A percentile compares a stretch with the other conserved stretches of the same genome.
Conservation (phyloP, 306 rosid species). For the Inga oerstediana region DNA sequence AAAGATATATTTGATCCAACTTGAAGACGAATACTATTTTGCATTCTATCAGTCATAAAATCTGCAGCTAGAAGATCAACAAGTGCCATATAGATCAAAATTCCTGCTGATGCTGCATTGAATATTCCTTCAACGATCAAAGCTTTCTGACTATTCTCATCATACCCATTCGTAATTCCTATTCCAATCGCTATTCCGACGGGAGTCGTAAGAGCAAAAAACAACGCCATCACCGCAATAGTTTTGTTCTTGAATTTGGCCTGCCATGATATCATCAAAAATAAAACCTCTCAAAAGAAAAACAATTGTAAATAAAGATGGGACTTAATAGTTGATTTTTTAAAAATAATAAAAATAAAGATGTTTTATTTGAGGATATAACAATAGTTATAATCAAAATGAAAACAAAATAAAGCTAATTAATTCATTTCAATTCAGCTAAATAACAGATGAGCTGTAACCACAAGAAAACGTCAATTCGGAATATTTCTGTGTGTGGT, state of each 20-base stretch:
- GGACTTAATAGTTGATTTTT: neutral
- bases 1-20: conserved; percentile 30
- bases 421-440: neutral
- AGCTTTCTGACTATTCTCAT: neutral
- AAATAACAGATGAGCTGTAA: neutral
- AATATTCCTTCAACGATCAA: too few relatives aligned
- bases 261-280: neutral
- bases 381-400: too few relatives aligned
- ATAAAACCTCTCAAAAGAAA: neutral
- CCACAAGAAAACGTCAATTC: neutral
- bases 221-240: neutral
- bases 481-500: neutral
- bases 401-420: neutral
- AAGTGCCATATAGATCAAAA: too few relatives aligned
- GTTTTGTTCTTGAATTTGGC: conserved; percentile 3
- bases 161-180: neutral
- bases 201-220: neutral
- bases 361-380: too few relatives aligned
- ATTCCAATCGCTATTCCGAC: neutral
- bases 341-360: too few relatives aligned
- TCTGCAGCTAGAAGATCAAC: too few relatives aligned
- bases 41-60: too few relatives aligned
- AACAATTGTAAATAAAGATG: neutral
- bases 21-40: conserved; percentile 35
- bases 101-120: too few relatives aligned